These are phyloP conservation scores for Aspergillus saccharolyticus DNA, from an alignment of 495 filamentous ascomycete genomes.

Conservation along the genomic window DNA sequence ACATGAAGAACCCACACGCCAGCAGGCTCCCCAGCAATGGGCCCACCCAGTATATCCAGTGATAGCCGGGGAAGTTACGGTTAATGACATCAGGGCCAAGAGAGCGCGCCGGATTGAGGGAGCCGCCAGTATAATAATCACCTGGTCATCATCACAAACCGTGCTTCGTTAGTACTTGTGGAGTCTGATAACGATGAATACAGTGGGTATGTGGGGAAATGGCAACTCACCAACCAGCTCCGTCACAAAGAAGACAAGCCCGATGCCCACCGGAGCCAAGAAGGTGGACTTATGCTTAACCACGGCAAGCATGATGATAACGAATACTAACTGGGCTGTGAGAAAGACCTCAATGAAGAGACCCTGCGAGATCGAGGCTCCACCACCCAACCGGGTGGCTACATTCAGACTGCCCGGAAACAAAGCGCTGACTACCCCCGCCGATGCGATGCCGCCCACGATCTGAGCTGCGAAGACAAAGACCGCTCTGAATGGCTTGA, in stretches of 20 bases:
- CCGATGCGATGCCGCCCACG: slow-evolving; percentile 52
- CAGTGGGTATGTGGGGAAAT: background rate
- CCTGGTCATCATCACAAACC: slow-evolving; percentile 31
- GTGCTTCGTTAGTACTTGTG: background rate
- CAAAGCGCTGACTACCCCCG: slow-evolving; percentile 56
- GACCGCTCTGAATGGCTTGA: slow-evolving; percentile 46
- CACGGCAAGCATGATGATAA: slow-evolving; percentile 77
- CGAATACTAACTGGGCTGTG: slow-evolving; percentile 69
- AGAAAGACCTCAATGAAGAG: slow-evolving; percentile 79
- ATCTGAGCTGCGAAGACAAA: slow-evolving; percentile 52
- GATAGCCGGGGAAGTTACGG: slow-evolving; percentile 51
- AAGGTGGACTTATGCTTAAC: slow-evolving; percentile 80
- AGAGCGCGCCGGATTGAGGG: slow-evolving; percentile 67
- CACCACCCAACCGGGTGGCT: slow-evolving; percentile 52
- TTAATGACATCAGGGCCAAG: slow-evolving; percentile 68
- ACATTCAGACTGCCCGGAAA: slow-evolving; percentile 61
- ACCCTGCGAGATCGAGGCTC: slow-evolving; percentile 57
- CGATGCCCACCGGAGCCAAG: slow-evolving; percentile 74
- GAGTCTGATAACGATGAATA: background rate
- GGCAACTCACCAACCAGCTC: slow-evolving; percentile 54
- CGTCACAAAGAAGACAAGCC: slow-evolving; percentile 64
- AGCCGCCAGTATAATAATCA: slow-evolving; percentile 67
- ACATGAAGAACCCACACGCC: slow-evolving; percentile 61
- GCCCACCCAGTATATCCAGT: slow-evolving; percentile 61
- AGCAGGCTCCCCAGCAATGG: slow-evolving; percentile 61